Evolutionary conservation across 208 protist genomes (phyloP), one percentile per base, ranked within the genome.

Genomic region (Leishmania tarentolae): DNA sequence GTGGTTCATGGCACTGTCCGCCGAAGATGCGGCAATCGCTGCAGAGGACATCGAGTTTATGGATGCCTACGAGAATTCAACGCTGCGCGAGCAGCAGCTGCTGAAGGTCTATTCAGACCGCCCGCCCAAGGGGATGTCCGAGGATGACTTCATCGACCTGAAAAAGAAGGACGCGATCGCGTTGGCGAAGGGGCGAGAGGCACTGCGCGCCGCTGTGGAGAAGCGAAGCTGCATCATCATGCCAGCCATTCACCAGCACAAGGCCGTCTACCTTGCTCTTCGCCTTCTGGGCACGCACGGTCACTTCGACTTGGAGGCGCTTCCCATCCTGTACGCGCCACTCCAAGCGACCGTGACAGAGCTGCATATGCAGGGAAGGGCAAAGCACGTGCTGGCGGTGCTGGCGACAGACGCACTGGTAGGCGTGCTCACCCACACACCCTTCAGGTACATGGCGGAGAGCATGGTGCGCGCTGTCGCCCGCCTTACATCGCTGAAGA

Each of bases 51-150:
- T 79, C 7, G 80, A 89, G 17, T 84, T 83, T 50, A 85, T 94
- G 78, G 75, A 81, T 35, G 76, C 77, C 40, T 98, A 93, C 79
- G 93, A 96, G 85, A 88, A 86, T 24, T 19, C n/a, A 50, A 73
- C 86, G 40, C 84, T 98, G 35, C 82, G 86, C 24, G 90, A 91
- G 72, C 89, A 89, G 85, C 90, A 95, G 74, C 86, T 98, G 44
- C 85, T 97, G 50, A 96, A 96, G 85, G 87, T 74, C 44, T 96
- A 96, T 88, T 80, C 92, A 2, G 86, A 92, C 21, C 88, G 88
- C 74, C 90, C 95, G 8, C 95, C 95, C 28, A 98, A 98, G 85
- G 95, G 95, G 61, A 90, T 94, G 83, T 87, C 84, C 13, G 95
- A 84, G 65, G 95, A 98, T 63, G 95, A 96, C 83, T 98, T 92